phyloP scores from a whole-genome alignment of 2,329 filamentous ascomycete species.

The Phyllosticta citriasiana region DNA sequence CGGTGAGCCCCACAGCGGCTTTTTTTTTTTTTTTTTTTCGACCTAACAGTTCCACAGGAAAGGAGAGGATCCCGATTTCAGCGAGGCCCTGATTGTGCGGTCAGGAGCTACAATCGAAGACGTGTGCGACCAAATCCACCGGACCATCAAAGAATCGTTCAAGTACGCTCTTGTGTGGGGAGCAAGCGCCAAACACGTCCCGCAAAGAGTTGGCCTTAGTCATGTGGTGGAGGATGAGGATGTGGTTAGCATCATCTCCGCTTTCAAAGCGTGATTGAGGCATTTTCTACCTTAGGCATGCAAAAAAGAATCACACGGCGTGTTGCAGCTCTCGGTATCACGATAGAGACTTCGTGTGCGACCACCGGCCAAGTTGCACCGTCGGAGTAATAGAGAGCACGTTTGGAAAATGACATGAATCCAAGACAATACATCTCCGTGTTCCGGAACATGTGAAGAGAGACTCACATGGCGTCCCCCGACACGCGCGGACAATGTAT shows the following conservation, averaged over 20 bases:
- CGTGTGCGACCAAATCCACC: constrained; percentile 90
- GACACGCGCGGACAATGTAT: background rate
- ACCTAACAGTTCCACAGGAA: constrained; percentile 46
- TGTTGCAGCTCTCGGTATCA: background rate
- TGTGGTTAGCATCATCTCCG: constrained; percentile 53
- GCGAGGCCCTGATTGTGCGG: constrained; percentile 85
- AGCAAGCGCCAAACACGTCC: constrained; percentile 86
- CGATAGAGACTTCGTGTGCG: background rate
- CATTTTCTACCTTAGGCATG: background rate
- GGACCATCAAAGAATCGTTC: constrained; percentile 93
- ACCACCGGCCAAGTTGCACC: background rate
- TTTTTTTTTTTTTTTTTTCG: background rate
- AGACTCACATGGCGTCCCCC: background rate
- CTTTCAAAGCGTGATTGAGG: constrained; percentile 14
- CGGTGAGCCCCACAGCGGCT: constrained; percentile 24
- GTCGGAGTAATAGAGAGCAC: background rate
- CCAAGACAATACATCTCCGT: background rate
- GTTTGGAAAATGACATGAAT: background rate
- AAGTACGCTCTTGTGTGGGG: constrained; percentile 99
- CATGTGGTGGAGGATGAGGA: constrained; percentile 67
- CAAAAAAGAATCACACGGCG: background rate
- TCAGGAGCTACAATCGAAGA: constrained; percentile 85
- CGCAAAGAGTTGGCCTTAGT: constrained; percentile 79
- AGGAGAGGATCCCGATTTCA: constrained; percentile 79
- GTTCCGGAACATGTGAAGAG: background rate